Conservation (phyloP, 148 eudicot genomes). For the Fagopyrum homotropicum region DNA sequence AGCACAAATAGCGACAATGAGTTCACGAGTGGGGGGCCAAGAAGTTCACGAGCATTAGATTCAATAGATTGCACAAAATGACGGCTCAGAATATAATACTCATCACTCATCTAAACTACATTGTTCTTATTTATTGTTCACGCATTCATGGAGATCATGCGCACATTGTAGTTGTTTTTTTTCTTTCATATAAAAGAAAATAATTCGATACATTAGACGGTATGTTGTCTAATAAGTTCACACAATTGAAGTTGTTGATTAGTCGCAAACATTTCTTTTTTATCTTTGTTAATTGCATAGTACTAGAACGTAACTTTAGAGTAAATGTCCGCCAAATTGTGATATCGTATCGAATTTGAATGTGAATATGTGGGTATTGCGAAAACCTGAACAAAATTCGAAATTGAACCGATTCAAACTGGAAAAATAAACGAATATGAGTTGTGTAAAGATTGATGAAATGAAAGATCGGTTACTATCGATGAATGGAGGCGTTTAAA, state of each 20-base stretch:
- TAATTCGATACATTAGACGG: too few relatives aligned
- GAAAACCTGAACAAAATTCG: too few relatives aligned
- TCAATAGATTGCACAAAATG: not conserved
- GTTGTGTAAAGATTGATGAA: too few relatives aligned
- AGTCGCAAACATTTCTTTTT: too few relatives aligned
- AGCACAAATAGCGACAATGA: not conserved
- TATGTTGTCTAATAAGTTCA: too few relatives aligned
- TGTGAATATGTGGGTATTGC: too few relatives aligned
- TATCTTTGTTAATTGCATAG: not conserved
- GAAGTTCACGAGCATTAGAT: slow-evolving; percentile 3
- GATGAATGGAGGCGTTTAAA: too few relatives aligned
- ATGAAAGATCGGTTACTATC: too few relatives aligned
- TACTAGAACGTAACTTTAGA: not conserved
- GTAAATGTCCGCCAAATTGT: not conserved
- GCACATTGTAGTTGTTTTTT: not conserved
- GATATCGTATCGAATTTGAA: not conserved
- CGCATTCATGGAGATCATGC: not conserved
- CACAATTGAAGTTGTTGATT: too few relatives aligned
- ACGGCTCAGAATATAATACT: not conserved
- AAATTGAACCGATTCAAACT: too few relatives aligned
- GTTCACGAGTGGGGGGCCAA: slow-evolving; percentile 10
- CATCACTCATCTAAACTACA: not conserved
- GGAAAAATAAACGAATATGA: too few relatives aligned
- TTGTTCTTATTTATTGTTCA: not conserved
- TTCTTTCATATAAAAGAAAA: too few relatives aligned